phyloP scores from a whole-genome alignment of 805 yeast genomes.

The Barnettozyma sucrosica region DNA sequence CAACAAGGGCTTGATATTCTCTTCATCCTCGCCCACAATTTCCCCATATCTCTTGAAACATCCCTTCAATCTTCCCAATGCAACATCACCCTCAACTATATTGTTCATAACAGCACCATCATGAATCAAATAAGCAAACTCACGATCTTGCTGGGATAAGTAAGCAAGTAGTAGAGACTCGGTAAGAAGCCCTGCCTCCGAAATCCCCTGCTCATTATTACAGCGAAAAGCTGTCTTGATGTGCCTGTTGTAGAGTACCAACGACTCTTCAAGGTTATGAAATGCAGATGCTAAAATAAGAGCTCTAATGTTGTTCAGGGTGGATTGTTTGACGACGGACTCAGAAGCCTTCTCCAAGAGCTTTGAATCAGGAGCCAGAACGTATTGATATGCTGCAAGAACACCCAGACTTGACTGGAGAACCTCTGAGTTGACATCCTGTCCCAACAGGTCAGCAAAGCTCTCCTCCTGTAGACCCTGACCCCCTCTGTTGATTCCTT shows the following conservation, averaged over 20 bases:
- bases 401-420: not conserved
- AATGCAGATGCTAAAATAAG: slow-evolving; percentile 37
- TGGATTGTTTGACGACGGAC: not conserved
- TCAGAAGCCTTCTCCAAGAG: not conserved
- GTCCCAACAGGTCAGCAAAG: not conserved
- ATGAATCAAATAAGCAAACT: slow-evolving; percentile 45
- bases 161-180: slow-evolving; percentile 41
- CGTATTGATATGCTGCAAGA: slow-evolving; percentile 6
- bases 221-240: slow-evolving; percentile 33
- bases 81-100: slow-evolving; percentile 34
- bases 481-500: not conserved
- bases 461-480: not conserved
- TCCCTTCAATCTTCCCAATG: slow-evolving; percentile 36
- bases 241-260: slow-evolving; percentile 41
- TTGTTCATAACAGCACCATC: slow-evolving; percentile 41
- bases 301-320: slow-evolving; percentile 30
- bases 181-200: slow-evolving; percentile 39
- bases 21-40: slow-evolving; percentile 36
- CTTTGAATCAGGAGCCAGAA: not conserved
- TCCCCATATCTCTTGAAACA: slow-evolving; percentile 47
- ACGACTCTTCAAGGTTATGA: slow-evolving; percentile 34
- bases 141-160: slow-evolving; percentile 42
- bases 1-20: slow-evolving; percentile 18
- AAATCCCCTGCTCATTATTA: slow-evolving; percentile 29
- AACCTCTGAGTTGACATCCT: not conserved